Evolutionary conservation across 1,284 basidiomycete species (phyloP), one percentile per base, ranked within the genome.

Genomic region (Cryptococcus sp.): DNA sequence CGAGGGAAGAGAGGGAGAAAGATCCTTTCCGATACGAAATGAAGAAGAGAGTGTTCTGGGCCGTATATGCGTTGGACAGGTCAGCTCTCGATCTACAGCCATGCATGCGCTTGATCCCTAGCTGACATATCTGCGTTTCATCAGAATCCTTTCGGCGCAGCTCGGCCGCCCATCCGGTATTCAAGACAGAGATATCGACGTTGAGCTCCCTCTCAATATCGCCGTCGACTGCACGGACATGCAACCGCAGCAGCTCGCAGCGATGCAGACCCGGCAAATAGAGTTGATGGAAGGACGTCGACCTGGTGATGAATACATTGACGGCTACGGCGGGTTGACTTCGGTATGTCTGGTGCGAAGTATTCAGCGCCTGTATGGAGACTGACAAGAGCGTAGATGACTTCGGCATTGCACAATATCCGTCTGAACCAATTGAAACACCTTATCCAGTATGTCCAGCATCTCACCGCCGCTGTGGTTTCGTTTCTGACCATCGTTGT

Each of bases 11-110:
- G 47, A 39, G 68, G 15, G 68, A 70, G 35, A 59, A 53, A 22
- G 65, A 70, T 53, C 68, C 68, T 17, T 47, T 65, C 20, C 42
- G 57, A 39, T 65, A 72, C 47, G 68, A 72, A 52, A 65, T 67
- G 60, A 64, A 64, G 53, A 72, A 72, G 53, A 51, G 70, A 22
- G 64, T 66, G 8, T 72, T 69, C 47, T 72, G 70, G 70, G 61
- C 66, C 1, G 58, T 67, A 10, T 72, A 72, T 47, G 62, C 66
- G 11, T 50, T 72, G 17, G 70, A 71, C 35, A 40, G 69, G 65
- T 69, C 23, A 25, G 67, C 60, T 46, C 44, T 19, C n/a, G 35
- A 19, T 53, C 10, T 20, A 15, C 19, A 16, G 11, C 16, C 25
- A 22, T 20, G 23, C 19, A 19, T 31, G 11, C 23, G 23, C 6